Evolutionary conservation across 1,139 yeast species (phyloP), one percentile per base, ranked within the genome.

Genomic region (Zhuliangozyma blackwelliae): DNA sequence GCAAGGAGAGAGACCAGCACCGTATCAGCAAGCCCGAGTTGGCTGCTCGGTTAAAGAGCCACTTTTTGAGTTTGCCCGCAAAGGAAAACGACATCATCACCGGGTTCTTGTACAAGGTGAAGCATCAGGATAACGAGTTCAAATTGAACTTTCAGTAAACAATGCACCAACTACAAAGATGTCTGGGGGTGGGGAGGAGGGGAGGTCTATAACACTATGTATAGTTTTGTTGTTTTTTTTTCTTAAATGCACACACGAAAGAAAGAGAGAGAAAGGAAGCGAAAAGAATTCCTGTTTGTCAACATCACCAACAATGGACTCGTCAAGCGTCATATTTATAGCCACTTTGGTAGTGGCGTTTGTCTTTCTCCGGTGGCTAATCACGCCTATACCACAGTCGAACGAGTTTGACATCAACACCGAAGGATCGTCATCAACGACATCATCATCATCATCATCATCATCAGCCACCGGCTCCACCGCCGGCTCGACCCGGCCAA

Each of bases 61-160:
- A 87, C 55, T 84, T 86, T 45, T 44, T 68, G 47, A 68, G 66
- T 29, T 73, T 79, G 37, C 75, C 76, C n/a, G 77, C 77, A 4
- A 75, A 84, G 45, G 96, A 87, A 51, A 80, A 82, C 45, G 96
- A 87, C 50, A 76, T 81, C 29, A 77, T 87, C 30, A 82, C 92
- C 31, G 85, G 82, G 48, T 87, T 87, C 51, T 66, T 87, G 40
- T 87, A 87, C 59, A 78, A 82, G 47, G 87, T 83, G 37, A 76
- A 76, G 51, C 79, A 84, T 52, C 82, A 81, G 45, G 78, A 77
- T 46, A 62, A 63, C 51, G 72, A 65, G 35, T 72, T 70, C 44
- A 69, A 68, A 51, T 55, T 70, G 41, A 53, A 60, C 1, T 67
- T 67, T 19, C 40, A 42, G 29, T 42, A 38, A 31, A 7, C 9